Percentiles rank a stretch among this genome's conserved stretches.
These are phyloP conservation scores for Pisolithus marmoratus DNA, from an alignment of 768 basidiomycete species.

Conservation along the genomic window DNA sequence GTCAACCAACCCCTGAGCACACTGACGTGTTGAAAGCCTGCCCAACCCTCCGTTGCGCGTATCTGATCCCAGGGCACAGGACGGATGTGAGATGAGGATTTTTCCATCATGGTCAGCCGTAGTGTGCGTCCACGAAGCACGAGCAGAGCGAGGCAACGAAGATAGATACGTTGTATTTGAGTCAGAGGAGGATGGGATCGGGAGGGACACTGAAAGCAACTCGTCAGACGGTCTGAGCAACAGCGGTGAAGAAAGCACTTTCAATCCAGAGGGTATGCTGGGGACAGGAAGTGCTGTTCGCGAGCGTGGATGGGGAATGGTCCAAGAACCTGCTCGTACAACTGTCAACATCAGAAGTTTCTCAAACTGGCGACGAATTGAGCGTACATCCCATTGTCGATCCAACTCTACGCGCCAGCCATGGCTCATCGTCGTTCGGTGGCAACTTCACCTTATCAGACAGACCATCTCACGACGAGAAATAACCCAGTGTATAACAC, in stretches of 20 bases:
- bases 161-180: slow-evolving; percentile 48
- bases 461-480: too few relatives aligned
- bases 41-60: slow-evolving; percentile 80
- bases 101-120: slow-evolving; percentile 38
- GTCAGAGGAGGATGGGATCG: slow-evolving; percentile 6
- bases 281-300: slow-evolving; percentile 79
- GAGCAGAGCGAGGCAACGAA: slow-evolving; percentile 33
- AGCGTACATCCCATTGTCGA: slow-evolving; percentile 24
- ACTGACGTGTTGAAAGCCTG: slow-evolving; percentile 74
- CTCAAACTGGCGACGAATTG: background rate
- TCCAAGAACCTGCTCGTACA: slow-evolving; percentile 57
- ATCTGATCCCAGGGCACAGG: slow-evolving; percentile 62
- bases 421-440: background rate
- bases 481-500: too few relatives aligned
- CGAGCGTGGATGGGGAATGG: slow-evolving; percentile 82
- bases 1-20: slow-evolving; percentile 62
- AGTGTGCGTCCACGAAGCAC: slow-evolving; percentile 54
- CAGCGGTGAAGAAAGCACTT: slow-evolving; percentile 16
- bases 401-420: slow-evolving; percentile 22
- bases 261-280: slow-evolving; percentile 68
- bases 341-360: background rate
- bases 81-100: slow-evolving; percentile 59
- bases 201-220: slow-evolving; percentile 7
- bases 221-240: background rate
- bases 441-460: too few relatives aligned